phyloP scores from a whole-genome alignment of 805 yeast species.

The Huiozyma naganishii region DNA sequence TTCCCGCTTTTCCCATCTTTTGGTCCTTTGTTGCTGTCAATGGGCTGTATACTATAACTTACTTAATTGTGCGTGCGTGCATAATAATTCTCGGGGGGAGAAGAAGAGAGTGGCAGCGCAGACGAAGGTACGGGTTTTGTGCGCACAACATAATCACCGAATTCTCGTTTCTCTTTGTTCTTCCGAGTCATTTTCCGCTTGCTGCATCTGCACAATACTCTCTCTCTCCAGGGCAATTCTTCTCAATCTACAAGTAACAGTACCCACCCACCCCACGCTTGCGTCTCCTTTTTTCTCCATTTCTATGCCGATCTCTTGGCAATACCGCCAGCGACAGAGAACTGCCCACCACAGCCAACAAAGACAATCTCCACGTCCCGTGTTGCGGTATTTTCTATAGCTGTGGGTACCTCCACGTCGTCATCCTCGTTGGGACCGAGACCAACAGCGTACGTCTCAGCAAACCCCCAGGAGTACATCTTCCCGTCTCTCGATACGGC shows the following conservation, averaged over 20 bases:
- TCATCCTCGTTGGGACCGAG: conserved; percentile 74
- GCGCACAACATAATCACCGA: too few relatives aligned
- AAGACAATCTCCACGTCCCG: conserved; percentile 57
- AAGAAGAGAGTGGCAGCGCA: too few relatives aligned
- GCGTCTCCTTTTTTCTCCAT: background rate
- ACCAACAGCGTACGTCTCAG: conserved; percentile 93
- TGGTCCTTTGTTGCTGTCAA: too few relatives aligned
- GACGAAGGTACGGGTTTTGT: too few relatives aligned
- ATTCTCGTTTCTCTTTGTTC: background rate
- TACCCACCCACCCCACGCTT: background rate
- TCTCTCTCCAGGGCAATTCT: too few relatives aligned
- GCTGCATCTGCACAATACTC: background rate
- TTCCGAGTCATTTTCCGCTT: background rate
- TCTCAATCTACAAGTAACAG: too few relatives aligned
- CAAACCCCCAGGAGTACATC: conserved; percentile 95
- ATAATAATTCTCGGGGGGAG: too few relatives aligned
- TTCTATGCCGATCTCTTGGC: conserved; percentile 29
- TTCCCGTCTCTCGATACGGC: conserved; percentile 80
- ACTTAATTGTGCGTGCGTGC: too few relatives aligned
- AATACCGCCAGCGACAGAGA: conserved; percentile 77
- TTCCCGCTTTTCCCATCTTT: too few relatives aligned
- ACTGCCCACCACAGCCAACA: conserved; percentile 96
- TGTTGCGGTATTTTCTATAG: conserved; percentile 90
- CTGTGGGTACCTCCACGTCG: conserved; percentile 79
- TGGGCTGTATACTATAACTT: too few relatives aligned